These are phyloP conservation scores for Boletus tylopilopsis DNA, from an alignment of 768 basidiomycete species.

Conservation along the genomic window DNA sequence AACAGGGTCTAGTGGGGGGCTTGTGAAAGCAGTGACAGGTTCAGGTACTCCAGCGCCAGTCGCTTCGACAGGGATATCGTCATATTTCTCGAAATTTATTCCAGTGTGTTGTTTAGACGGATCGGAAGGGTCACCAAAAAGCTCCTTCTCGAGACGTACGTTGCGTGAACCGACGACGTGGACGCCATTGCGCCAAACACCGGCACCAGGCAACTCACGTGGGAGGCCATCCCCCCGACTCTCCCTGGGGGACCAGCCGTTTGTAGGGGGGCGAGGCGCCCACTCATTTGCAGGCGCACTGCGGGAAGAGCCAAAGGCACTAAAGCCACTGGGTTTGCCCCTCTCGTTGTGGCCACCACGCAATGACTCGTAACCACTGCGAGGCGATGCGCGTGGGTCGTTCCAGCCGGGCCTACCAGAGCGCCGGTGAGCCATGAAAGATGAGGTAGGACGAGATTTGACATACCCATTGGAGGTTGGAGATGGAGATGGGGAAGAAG, in stretches of 20 bases:
- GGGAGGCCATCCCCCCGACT: constrained; percentile 35
- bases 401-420: constrained; percentile 62
- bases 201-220: constrained; percentile 49
- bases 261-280: constrained; percentile 37
- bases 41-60: constrained; percentile 98
- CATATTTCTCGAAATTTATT: constrained; percentile 99
- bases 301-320: constrained; percentile 35
- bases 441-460: constrained; percentile 11
- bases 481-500: constrained; percentile 43
- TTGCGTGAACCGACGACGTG: constrained; percentile 85
- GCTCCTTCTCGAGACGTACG: constrained; percentile 89
- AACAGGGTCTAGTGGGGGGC: constrained; percentile 86
- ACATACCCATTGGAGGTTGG: constrained; percentile 51
- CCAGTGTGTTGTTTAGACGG: constrained; percentile 90
- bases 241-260: constrained; percentile 37
- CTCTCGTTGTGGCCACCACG: constrained; percentile 40
- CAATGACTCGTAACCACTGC: constrained; percentile 40
- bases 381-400: constrained; percentile 70
- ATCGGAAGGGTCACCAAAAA: constrained; percentile 87
- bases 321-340: constrained; percentile 39
- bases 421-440: constrained; percentile 18
- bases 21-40: constrained; percentile 82
- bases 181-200: constrained; percentile 85
- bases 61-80: constrained; percentile 98
- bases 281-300: constrained; percentile 36